Conservation (phyloP, 2,329 filamentous ascomycete genomes). For the Aspergillus ochraceus region DNA sequence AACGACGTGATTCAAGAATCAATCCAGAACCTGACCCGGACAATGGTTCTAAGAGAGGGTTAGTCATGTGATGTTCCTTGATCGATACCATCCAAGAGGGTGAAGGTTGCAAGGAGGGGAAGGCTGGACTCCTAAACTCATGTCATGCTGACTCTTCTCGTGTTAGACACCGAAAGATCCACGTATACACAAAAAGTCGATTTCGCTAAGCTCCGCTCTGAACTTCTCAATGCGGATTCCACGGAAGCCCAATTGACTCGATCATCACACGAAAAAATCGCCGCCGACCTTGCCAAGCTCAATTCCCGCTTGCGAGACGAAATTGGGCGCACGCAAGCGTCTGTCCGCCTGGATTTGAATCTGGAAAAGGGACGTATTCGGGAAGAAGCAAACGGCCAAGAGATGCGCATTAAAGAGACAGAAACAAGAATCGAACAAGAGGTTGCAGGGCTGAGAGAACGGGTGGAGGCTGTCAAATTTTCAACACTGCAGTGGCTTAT, state of each 20-base stretch:
- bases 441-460: conserved; percentile 83
- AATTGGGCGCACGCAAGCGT: conserved; percentile 90
- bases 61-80: conserved; percentile 38
- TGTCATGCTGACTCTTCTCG: background rate
- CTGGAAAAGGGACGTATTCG: conserved; percentile 94
- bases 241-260: conserved; percentile 88
- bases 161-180: conserved; percentile 48
- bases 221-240: conserved; percentile 87
- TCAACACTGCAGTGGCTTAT: conserved; percentile 97
- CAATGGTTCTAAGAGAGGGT: conserved; percentile 97
- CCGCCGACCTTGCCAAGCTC: conserved; percentile 92
- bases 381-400: conserved; percentile 93
- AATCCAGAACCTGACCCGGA: conserved; percentile 95
- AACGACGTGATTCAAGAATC: conserved; percentile 97
- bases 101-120: too few relatives aligned
- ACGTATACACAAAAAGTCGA: conserved; percentile 87
- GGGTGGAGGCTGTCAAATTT: conserved; percentile 96
- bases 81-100: too few relatives aligned
- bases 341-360: conserved; percentile 88
- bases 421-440: conserved; percentile 99
- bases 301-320: conserved; percentile 88
- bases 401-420: conserved; percentile 98
- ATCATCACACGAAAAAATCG: conserved; percentile 84
- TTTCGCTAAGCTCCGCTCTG: conserved; percentile 93
- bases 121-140: background rate